Percentiles rank a stretch among this genome's conserved stretches.
Conservation (phyloP, 2,329 filamentous ascomycete genomes). For the Rutstroemia sp. region DNA sequence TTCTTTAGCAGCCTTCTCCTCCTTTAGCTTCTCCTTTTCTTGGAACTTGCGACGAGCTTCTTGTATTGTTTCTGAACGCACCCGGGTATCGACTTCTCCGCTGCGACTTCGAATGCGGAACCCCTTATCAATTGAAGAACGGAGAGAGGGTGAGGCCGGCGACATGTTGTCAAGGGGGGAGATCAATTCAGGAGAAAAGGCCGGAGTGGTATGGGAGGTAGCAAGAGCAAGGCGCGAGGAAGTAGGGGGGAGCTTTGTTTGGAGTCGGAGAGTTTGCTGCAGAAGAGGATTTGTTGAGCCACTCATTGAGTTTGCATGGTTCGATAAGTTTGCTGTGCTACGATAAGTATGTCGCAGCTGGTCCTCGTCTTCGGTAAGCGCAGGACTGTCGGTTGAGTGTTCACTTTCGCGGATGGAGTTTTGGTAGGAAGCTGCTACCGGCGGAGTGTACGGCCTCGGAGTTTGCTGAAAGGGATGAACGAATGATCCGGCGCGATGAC, state of each 20-base stretch:
- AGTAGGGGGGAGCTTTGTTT: constrained; percentile 21
- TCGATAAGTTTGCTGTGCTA: constrained; percentile 24
- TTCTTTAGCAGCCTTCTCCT: constrained; percentile 54
- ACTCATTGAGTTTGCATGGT: constrained; percentile 16
- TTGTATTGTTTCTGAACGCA: constrained; percentile 49
- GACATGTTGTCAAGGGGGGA: constrained; percentile 18
- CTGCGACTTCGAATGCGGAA: constrained; percentile 55
- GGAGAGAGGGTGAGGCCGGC: constrained; percentile 43
- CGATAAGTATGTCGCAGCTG: constrained; percentile 19
- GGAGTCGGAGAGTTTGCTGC: constrained; percentile 22
- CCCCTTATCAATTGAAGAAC: constrained; percentile 49
- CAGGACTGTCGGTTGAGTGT: constrained; percentile 36
- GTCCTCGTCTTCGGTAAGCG: constrained; percentile 28
- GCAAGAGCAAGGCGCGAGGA: constrained; percentile 23
- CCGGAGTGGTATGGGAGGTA: constrained; percentile 22
- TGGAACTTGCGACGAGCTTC: constrained; percentile 56
- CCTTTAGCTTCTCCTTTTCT: constrained; percentile 52
- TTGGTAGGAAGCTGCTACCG: constrained; percentile 43
- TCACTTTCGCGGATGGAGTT: constrained; percentile 47
- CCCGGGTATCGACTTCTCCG: constrained; percentile 45
- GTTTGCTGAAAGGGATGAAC: constrained; percentile 60
- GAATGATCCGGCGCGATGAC: constrained; percentile 37
- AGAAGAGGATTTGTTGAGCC: constrained; percentile 15
- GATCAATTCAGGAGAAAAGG: constrained; percentile 15
- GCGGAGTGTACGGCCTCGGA: constrained; percentile 52